These are phyloP conservation scores for Melaleuca alternifolia DNA, from an alignment of 345 rosid genomes.

Conservation along the genomic window DNA sequence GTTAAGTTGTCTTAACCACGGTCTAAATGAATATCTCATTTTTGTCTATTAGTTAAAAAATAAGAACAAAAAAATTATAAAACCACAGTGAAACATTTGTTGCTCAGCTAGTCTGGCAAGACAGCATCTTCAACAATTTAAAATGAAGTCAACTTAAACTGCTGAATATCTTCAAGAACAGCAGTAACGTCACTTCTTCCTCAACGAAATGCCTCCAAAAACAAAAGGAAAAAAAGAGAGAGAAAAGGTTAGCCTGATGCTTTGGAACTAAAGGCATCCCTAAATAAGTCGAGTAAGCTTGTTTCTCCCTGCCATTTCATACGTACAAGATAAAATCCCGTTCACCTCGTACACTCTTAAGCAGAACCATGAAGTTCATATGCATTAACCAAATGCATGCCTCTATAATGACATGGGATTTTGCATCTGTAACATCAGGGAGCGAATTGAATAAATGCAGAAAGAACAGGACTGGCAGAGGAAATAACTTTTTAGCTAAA, in stretches of 20 bases:
- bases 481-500: not conserved
- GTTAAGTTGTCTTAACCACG: not conserved
- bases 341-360: not conserved
- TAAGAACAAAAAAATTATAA: not conserved
- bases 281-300: not conserved
- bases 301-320: not conserved
- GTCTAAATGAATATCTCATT: not conserved
- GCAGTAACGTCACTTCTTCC: not conserved
- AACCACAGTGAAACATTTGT: not conserved
- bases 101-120: not conserved
- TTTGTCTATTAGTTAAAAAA: not conserved
- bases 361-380: not conserved
- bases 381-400: not conserved
- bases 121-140: not conserved
- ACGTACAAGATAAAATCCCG: not conserved
- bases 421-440: not conserved
- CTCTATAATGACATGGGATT: not conserved
- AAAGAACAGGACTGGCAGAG: not conserved
- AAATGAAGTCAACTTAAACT: not conserved
- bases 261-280: not conserved
- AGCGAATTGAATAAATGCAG: not conserved
- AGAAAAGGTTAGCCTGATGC: not conserved
- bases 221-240: not conserved
- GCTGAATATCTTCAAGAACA: not conserved
- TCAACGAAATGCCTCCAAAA: not conserved